A percentile compares a stretch with the other conserved stretches of the same genome.
Evolutionary conservation across 2,329 filamentous ascomycete genomes (phyloP).

Genomic region (Orbilia quercus): DNA sequence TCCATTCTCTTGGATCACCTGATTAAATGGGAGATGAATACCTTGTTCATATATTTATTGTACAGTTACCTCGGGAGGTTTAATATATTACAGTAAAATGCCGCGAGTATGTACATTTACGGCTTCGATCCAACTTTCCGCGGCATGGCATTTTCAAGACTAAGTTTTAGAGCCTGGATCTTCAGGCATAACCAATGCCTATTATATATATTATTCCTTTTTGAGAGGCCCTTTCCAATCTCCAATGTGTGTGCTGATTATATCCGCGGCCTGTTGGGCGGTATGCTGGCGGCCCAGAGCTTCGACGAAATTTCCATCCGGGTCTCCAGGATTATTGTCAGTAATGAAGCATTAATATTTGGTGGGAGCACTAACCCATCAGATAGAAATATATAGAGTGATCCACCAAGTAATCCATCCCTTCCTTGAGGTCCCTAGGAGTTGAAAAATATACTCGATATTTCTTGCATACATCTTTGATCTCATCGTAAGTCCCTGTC

Average conservation of each 20-base stretch:
- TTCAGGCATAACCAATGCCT: too few relatives aligned
- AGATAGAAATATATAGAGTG: conserved; percentile 99
- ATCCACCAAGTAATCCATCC: conserved; percentile 96
- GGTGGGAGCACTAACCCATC: conserved; percentile 72
- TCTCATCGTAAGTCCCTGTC: conserved; percentile 91
- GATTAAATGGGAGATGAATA: background rate
- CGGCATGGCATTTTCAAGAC: too few relatives aligned
- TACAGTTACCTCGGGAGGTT: background rate
- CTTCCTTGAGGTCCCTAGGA: conserved; percentile 84
- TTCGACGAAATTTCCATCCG: conserved; percentile 97
- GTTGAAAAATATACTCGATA: conserved; percentile 98
- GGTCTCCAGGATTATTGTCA: conserved; percentile 70
- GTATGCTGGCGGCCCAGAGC: conserved; percentile 95
- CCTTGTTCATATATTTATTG: background rate
- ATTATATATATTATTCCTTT: conserved; percentile 16
- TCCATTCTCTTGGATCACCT: too few relatives aligned
- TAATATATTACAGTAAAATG: background rate
- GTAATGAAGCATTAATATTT: background rate
- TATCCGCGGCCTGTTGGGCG: conserved; percentile 81
- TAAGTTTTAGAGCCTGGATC: background rate
- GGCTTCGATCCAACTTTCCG: too few relatives aligned
- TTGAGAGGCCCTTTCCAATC: conserved; percentile 71
- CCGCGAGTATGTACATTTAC: too few relatives aligned
- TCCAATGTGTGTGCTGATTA: conserved; percentile 87
- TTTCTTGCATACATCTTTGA: conserved; percentile 92